phyloP scores from a whole-genome alignment of 768 basidiomycete species.

The Wakefieldia striispora region DNA sequence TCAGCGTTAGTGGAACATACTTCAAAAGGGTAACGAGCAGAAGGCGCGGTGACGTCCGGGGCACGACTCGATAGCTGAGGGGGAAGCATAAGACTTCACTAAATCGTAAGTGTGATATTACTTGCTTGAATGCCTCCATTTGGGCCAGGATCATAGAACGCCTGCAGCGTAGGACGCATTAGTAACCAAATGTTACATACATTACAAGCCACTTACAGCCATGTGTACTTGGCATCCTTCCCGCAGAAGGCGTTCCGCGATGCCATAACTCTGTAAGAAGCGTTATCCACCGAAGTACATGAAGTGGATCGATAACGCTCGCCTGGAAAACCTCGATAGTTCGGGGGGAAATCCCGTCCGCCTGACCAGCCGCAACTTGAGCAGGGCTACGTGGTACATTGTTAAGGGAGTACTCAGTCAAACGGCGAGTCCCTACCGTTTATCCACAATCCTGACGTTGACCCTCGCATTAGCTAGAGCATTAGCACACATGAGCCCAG shows the following conservation, averaged over 20 bases:
- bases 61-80: constrained; percentile 58
- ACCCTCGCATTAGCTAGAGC: constrained; percentile 37
- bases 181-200: not conserved
- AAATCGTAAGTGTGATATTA: not conserved
- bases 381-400: constrained; percentile 8
- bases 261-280: constrained; percentile 62
- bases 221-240: constrained; percentile 66
- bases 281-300: not conserved
- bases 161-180: constrained; percentile 37
- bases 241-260: constrained; percentile 57
- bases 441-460: constrained; percentile 39
- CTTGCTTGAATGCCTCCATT: constrained; percentile 60
- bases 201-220: constrained; percentile 44
- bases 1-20: constrained; percentile 30
- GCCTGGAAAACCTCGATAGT: constrained; percentile 47
- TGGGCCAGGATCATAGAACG: constrained; percentile 69
- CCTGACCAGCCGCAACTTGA: constrained; percentile 25
- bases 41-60: constrained; percentile 56
- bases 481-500: constrained; percentile 45
- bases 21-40: constrained; percentile 70
- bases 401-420: not conserved
- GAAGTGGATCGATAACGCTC: not conserved
- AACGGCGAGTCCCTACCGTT: constrained; percentile 29
- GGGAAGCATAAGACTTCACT: not conserved
- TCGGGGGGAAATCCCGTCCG: constrained; percentile 27